Conservation (phyloP, 1,284 basidiomycete species). For the Trichosporon faecale region DNA sequence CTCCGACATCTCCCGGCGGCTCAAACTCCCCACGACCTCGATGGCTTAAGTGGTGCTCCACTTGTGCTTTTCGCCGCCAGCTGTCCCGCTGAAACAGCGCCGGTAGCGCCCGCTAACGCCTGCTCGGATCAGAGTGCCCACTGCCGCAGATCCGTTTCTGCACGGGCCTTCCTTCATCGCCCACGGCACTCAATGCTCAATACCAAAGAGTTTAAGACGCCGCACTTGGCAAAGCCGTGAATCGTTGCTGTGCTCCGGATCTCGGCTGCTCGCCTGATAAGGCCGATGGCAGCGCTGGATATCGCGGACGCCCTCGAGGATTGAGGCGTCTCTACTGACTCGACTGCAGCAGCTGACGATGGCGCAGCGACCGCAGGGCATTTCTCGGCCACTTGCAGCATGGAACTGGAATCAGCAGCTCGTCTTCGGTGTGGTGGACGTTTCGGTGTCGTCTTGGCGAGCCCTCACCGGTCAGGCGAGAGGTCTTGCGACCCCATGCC, state of each 20-base stretch:
- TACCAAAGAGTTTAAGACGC: not conserved
- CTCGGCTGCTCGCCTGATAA: not conserved
- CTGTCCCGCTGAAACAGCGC: not conserved
- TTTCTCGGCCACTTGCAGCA: not conserved
- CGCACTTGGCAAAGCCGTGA: not conserved
- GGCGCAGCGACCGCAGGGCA: not conserved
- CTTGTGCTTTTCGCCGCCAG: not conserved
- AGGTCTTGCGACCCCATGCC: not conserved
- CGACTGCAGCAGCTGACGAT: not conserved
- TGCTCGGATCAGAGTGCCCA: not conserved
- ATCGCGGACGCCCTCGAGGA: too few species aligned
- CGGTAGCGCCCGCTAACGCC: too few species aligned
- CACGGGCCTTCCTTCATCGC: not conserved
- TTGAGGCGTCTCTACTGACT: not conserved
- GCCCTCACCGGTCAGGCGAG: not conserved
- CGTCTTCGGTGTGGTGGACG: not conserved
- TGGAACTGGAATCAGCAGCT: not conserved
- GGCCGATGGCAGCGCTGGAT: not conserved
- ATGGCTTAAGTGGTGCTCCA: not conserved
- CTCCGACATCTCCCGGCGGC: slow-evolving; percentile 1
- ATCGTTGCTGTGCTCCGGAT: not conserved
- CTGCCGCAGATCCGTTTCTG: not conserved
- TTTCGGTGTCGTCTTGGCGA: not conserved
- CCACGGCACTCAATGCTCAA: not conserved
- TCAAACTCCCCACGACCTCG: not conserved